Evolutionary conservation across 148 eudicot species (phyloP).

Genomic region (Nyssa sinensis): DNA sequence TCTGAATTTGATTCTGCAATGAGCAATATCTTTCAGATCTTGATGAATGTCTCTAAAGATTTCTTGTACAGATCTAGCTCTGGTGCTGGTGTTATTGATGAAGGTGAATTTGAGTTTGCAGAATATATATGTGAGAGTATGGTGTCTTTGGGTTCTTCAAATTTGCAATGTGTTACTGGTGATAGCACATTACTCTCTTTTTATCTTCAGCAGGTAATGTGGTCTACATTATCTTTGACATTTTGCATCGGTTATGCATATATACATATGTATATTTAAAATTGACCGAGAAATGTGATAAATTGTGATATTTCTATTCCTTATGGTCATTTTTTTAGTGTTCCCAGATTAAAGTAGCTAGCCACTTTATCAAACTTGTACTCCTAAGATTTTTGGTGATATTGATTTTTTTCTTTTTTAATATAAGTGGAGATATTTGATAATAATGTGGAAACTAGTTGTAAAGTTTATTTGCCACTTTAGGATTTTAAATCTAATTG

Average conservation of each 20-base stretch:
- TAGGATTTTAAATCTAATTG: not conserved
- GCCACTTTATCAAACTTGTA: not conserved
- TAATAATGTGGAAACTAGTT: not conserved
- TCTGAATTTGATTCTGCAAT: conserved; percentile 84
- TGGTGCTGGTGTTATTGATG: conserved; percentile 41
- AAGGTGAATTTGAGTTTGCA: conserved; percentile 75
- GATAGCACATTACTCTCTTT: conserved; percentile 52
- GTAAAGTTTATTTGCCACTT: conserved; percentile 4
- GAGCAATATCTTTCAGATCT: conserved; percentile 62
- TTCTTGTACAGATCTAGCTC: conserved; percentile 68
- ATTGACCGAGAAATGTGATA: not conserved
- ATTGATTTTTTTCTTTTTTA: too few species aligned
- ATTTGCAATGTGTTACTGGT: conserved; percentile 68
- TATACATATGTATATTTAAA: not conserved
- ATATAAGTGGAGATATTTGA: too few species aligned
- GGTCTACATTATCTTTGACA: not conserved
- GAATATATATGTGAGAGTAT: conserved; percentile 89
- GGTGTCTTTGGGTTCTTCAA: conserved; percentile 80
- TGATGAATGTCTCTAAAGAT: conserved; percentile 75
- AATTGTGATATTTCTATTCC: not conserved
- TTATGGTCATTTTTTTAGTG: not conserved
- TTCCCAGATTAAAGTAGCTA: not conserved
- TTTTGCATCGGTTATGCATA: not conserved
- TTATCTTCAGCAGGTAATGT: conserved; percentile 79
- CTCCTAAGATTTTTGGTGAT: not conserved